Evolutionary conservation across 177 flowering plant species (phyloP).

Genomic region (Tripterygium wilfordii): DNA sequence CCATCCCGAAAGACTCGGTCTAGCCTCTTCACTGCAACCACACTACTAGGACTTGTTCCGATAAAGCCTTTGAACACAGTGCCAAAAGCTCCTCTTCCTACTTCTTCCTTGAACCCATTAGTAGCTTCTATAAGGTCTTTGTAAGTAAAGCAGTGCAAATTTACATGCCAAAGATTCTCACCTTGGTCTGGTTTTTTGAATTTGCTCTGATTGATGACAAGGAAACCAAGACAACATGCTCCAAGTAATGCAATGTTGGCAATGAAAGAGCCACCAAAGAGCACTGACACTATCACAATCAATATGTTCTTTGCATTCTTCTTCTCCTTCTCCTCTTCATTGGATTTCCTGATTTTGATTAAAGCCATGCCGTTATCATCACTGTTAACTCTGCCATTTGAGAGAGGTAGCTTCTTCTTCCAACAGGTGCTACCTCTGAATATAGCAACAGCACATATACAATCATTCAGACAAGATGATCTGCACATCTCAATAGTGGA

Average conservation of each 20-base stretch:
- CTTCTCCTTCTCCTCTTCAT: not conserved
- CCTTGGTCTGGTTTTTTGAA: slow-evolving; percentile 26
- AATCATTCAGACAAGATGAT: slow-evolving; percentile 28
- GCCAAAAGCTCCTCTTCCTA: slow-evolving; percentile 21
- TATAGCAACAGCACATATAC: slow-evolving; percentile 29
- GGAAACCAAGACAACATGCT: slow-evolving; percentile 1
- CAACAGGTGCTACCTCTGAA: slow-evolving; percentile 14
- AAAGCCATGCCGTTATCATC: slow-evolving; percentile 3
- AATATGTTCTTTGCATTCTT: slow-evolving; percentile 9
- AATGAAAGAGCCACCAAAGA: slow-evolving; percentile 33
- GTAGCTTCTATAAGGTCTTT: slow-evolving; percentile 12
- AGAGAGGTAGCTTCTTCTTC: slow-evolving; percentile 36
- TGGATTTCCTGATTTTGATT: not conserved
- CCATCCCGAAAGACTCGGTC: slow-evolving; percentile 19
- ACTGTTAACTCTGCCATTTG: slow-evolving; percentile 13
- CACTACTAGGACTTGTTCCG: not conserved
- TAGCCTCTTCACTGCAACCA: slow-evolving; percentile 39
- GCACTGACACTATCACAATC: slow-evolving; percentile 13
- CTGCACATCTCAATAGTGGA: slow-evolving; percentile 15
- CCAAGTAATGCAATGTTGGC: slow-evolving; percentile 18
- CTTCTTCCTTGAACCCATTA: slow-evolving; percentile 9
- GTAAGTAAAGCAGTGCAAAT: slow-evolving; percentile 13
- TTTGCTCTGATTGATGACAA: slow-evolving; percentile 13
- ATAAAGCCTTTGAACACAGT: slow-evolving; percentile 42
- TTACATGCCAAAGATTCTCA: not conserved